Evolutionary conservation across 2,329 filamentous ascomycete genomes (phyloP).

Genomic region (Juglanconis sp.): DNA sequence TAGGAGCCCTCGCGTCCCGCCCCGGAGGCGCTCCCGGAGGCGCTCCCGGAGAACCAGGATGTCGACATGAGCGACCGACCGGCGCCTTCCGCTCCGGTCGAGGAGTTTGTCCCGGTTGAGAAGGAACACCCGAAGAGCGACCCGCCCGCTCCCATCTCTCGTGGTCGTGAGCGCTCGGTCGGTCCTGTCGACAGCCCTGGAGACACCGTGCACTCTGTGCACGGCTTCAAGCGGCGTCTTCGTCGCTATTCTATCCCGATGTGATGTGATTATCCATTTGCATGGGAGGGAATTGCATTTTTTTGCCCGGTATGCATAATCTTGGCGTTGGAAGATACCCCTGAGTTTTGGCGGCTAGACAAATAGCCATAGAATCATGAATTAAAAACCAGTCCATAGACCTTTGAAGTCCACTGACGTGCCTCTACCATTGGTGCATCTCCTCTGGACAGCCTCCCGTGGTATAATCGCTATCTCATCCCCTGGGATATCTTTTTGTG

Average conservation of each 20-base stretch:
- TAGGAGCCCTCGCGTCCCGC: conserved; percentile 11
- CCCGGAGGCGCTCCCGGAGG: neutral
- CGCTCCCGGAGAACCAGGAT: neutral
- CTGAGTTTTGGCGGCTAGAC: neutral
- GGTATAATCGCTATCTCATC: too few relatives aligned
- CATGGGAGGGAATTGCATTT: neutral
- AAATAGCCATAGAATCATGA: neutral
- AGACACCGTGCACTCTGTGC: neutral
- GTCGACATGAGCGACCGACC: neutral
- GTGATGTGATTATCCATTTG: neutral
- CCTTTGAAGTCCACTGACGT: too few relatives aligned
- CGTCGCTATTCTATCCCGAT: neutral
- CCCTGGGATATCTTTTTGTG: too few relatives aligned
- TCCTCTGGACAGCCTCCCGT: too few relatives aligned
- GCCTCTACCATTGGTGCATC: too few relatives aligned
- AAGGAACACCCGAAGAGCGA: neutral
- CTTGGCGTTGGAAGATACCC: neutral
- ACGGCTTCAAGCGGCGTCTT: neutral
- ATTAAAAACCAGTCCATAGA: too few relatives aligned
- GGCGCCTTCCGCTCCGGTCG: too few relatives aligned
- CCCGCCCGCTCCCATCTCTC: neutral
- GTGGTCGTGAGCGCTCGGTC: neutral
- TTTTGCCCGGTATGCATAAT: neutral
- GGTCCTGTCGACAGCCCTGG: neutral
- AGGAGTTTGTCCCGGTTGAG: neutral